Percentiles rank a stretch among this genome's conserved stretches.
phyloP scores from a whole-genome alignment of 2,329 filamentous ascomycete genomes.

The Phyllosticta citribraziliensis region DNA sequence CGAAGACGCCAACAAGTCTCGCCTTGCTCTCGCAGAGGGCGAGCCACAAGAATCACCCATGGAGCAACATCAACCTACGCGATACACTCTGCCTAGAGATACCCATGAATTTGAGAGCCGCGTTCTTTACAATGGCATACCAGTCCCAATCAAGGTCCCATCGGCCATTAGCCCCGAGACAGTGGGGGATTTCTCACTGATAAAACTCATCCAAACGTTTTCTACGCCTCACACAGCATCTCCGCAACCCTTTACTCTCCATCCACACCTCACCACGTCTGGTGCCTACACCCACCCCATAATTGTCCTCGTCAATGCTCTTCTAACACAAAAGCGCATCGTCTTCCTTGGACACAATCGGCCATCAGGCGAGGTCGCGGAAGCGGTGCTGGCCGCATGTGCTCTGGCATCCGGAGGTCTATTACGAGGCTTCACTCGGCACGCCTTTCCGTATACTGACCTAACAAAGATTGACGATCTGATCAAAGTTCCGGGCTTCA shows the following conservation, averaged over 20 bases:
- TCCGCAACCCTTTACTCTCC: slow-evolving; percentile 73
- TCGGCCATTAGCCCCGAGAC: slow-evolving; percentile 90
- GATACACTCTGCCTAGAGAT: slow-evolving; percentile 75
- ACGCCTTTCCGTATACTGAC: slow-evolving; percentile 97
- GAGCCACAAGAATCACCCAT: slow-evolving; percentile 16
- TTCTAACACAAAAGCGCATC: slow-evolving; percentile 91
- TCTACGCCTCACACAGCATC: slow-evolving; percentile 71
- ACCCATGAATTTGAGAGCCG: slow-evolving; percentile 97
- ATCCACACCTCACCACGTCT: slow-evolving; percentile 88
- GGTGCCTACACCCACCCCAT: slow-evolving; percentile 86
- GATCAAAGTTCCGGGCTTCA: slow-evolving; percentile 91
- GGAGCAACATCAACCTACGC: slow-evolving; percentile 18
- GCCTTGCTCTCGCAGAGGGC: neutral
- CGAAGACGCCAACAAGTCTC: slow-evolving; percentile 40
- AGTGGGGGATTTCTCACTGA: slow-evolving; percentile 92
- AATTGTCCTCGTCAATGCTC: slow-evolving; percentile 85
- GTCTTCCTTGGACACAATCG: slow-evolving; percentile 94
- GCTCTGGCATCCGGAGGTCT: slow-evolving; percentile 85
- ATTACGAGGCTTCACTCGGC: slow-evolving; percentile 85
- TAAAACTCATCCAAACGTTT: slow-evolving; percentile 95
- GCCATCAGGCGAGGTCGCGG: slow-evolving; percentile 89
- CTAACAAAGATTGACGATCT: slow-evolving; percentile 96
- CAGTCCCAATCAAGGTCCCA: slow-evolving; percentile 92
- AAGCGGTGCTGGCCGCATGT: slow-evolving; percentile 96
- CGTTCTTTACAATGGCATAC: slow-evolving; percentile 92